Evolutionary conservation across 23 red algal genomes (phyloP), one percentile per base, ranked within the genome.

Genomic region (Cyanidiococcus yangmingshanensis): DNA sequence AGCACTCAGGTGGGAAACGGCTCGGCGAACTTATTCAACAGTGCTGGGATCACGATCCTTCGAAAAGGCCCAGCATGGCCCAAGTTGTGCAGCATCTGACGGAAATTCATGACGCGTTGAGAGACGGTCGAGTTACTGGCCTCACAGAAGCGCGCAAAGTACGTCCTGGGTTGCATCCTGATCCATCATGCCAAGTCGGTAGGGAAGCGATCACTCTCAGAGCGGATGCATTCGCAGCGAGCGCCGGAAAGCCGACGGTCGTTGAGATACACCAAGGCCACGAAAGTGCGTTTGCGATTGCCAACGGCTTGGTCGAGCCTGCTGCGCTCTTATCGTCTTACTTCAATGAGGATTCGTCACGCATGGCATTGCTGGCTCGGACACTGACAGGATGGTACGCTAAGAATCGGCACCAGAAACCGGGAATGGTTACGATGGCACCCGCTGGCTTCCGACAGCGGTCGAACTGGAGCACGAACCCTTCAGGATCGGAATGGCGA

Each of bases 1-100:
- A 84, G 34, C 32, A 37, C 38, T 59, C 77, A 38, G 79, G 85
- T 45, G 84, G 87, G 1, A 51, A 85, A 1, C 76, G 83, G 54
- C 89, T 91, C 39, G 31, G 86, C 68, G 25, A 80, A n/a, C 77
- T 98, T 17, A 87, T 98, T 12, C 33, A 85, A 30, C 40, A 67
- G 30, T 80, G 76, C 35, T 98, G 94, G 94, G 67, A 87, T 68
- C 78, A 80, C 41, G 94, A 91, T 58, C 79, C 94, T 18, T 0
- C 33, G 0, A 79, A 75, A 58, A 79, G 94, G 15, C 94, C 88
- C 3, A 82, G 39, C 26, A 81, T 89, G 32, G 26, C 31, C 7
- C 58, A 85, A 17, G 83, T 95, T 67, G 68, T 89, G 41, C 41
- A 50, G 33, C 32, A 39, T 1, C 68, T 94, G 0, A 31, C 57